Percentiles rank a stretch among this genome's conserved stretches.
Conservation (phyloP, 805 yeast genomes). For the Pachysolen tannophilus region DNA sequence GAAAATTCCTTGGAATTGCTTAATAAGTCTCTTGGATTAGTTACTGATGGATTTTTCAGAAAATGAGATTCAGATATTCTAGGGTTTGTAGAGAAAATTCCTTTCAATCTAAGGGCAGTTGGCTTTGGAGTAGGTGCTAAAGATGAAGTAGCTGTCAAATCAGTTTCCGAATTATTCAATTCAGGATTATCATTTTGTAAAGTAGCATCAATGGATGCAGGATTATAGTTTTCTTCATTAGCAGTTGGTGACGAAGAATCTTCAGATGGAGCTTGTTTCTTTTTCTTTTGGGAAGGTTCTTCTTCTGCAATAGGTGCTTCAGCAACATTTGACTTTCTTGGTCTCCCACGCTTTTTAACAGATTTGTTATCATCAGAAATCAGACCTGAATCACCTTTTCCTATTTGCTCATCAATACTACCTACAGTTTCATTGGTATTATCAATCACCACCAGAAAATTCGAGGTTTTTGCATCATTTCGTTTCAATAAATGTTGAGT, state of each 20-base stretch:
- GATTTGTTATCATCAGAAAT: neutral
- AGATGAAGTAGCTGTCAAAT: neutral
- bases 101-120: neutral
- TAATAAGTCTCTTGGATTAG: neutral
- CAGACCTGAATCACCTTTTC: neutral
- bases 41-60: neutral
- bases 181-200: neutral
- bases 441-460: no score
- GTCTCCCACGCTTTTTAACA: slow-evolving; percentile 3
- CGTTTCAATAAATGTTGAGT: neutral
- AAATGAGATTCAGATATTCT: neutral
- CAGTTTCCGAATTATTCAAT: neutral
- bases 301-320: neutral
- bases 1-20: neutral
- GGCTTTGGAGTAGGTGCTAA: neutral
- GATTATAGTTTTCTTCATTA: neutral
- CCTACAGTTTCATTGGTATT: neutral
- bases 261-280: neutral
- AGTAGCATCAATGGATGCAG: neutral
- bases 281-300: neutral
- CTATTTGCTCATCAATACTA: neutral
- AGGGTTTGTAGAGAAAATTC: neutral
- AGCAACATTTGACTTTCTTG: neutral
- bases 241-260: neutral
- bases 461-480: no score